Percentiles rank a stretch among this genome's conserved stretches.
Evolutionary conservation across 2,329 filamentous ascomycete genomes (phyloP).

Genomic region (Trichoderma sp.): DNA sequence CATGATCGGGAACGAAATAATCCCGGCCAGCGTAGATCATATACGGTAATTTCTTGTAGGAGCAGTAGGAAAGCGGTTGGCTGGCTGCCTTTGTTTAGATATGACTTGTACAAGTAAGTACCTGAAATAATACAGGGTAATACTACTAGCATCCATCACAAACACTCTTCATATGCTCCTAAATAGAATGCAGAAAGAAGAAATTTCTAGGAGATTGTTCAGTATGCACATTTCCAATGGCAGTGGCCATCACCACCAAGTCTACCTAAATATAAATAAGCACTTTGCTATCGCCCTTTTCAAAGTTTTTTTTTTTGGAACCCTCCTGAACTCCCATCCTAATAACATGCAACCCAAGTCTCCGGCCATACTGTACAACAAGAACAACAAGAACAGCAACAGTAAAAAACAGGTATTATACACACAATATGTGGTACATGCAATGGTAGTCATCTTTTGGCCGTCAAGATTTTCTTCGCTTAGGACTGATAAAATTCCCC

Average conservation of each 20-base stretch:
- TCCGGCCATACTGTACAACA: constrained; percentile 2
- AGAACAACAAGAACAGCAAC: background rate
- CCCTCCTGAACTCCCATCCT: constrained; percentile 5
- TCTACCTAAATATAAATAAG: constrained; percentile 7
- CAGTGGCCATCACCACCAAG: background rate
- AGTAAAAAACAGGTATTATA: constrained; percentile 1
- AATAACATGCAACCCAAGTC: background rate
- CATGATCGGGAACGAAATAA: background rate
- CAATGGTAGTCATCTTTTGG: background rate
- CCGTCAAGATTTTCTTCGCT: background rate
- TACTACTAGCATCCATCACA: background rate
- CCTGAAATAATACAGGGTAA: background rate
- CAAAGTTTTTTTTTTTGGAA: background rate
- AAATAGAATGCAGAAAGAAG: background rate
- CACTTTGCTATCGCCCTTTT: constrained; percentile 12
- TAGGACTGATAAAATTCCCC: background rate
- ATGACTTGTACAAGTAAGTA: too few relatives aligned
- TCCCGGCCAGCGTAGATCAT: background rate
- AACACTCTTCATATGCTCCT: background rate
- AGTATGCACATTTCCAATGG: constrained; percentile 14
- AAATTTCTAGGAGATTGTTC: constrained; percentile 5
- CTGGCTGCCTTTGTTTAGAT: background rate
- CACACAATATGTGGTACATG: constrained; percentile 19
- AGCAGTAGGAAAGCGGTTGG: background rate
- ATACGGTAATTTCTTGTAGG: background rate